Evolutionary conservation across 2,329 filamentous ascomycete species (phyloP), one percentile per base, ranked within the genome.

Genomic region (Monilinia laxa): DNA sequence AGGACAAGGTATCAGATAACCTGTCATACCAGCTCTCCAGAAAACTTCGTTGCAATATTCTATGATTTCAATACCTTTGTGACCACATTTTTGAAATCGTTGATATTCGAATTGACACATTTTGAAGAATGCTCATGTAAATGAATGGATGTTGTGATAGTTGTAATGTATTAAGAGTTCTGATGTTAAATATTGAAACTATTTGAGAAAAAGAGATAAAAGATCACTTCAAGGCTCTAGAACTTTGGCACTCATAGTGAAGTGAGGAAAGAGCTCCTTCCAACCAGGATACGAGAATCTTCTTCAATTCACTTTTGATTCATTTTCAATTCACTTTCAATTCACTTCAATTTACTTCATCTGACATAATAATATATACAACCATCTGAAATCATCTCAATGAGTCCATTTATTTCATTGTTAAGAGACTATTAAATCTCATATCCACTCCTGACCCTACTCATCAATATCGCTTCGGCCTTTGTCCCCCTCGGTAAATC

Each of bases 381-480:
- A 14, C n/a, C 20, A 35, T 14, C 42, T n/a, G 11, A 11, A n/a
- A 6, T 6, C 28, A 60, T 49, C 20, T 35, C 28, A 7, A 51
- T 38, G 16, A 42, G 20, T 42, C 11, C n/a, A n/a, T 28, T 40
- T 12, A 10, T 14, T 40, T 28, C 11, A 23, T 28, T n/a, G 18
- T 54, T 20, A 16, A 45, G 1, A 18, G 4, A n/a, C 38, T 68
- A 70, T 31, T 53, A 54, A 35, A 53, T 47, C 69, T 71, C 69
- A 54, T 71, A 65, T 23, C 72, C 68, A 58, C 71, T 75, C 14
- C 68, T 68, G 10, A 76, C 38, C 23, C 67, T 73, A 12, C 87
- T 86, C 88, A 98, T 93, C 74, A 98, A 76, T 73, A 97, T 79
- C 12, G 93, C 94, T 69, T 94, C 87, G 4, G 93, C 87, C 73